Conservation (phyloP, 495 filamentous ascomycete species). For the Podospora anserina region DNA sequence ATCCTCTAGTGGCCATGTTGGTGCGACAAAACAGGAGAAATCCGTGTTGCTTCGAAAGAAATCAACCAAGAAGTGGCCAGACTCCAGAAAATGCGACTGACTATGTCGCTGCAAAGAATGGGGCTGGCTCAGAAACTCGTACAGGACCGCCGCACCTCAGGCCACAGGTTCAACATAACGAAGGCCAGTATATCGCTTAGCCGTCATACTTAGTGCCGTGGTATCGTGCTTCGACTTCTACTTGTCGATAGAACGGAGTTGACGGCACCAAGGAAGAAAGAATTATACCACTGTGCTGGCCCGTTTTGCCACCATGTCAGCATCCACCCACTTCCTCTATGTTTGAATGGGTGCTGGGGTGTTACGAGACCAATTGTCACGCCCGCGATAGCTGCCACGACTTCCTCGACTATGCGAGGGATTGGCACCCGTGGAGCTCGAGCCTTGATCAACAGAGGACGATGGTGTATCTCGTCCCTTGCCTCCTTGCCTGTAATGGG, state of each 20-base stretch:
- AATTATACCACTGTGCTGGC: neutral
- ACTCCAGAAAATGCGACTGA: constrained; percentile 4
- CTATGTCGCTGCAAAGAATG: constrained; percentile 19
- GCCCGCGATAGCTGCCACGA: constrained; percentile 32
- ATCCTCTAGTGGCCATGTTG: neutral
- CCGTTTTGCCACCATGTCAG: neutral
- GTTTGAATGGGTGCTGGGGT: constrained; percentile 27
- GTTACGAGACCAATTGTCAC: constrained; percentile 33
- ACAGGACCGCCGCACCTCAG: constrained; percentile 14
- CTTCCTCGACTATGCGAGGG: constrained; percentile 14
- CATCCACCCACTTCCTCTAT: constrained; percentile 12
- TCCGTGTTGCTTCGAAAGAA: neutral
- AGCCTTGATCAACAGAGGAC: constrained; percentile 24
- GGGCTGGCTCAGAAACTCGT: constrained; percentile 10
- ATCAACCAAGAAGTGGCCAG: constrained; percentile 14
- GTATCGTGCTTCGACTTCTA: neutral
- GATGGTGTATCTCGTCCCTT: constrained; percentile 28
- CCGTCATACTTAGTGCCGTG: neutral
- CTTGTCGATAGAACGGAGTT: neutral
- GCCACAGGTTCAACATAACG: constrained; percentile 15
- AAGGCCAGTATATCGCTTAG: neutral
- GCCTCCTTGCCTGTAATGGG: constrained; percentile 19
- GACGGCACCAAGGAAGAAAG: constrained; percentile 1
- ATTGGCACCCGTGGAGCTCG: constrained; percentile 15
- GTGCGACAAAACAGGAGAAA: neutral